These are phyloP conservation scores for Quercus glauca DNA, from an alignment of 306 rosid species.

Conservation along the genomic window DNA sequence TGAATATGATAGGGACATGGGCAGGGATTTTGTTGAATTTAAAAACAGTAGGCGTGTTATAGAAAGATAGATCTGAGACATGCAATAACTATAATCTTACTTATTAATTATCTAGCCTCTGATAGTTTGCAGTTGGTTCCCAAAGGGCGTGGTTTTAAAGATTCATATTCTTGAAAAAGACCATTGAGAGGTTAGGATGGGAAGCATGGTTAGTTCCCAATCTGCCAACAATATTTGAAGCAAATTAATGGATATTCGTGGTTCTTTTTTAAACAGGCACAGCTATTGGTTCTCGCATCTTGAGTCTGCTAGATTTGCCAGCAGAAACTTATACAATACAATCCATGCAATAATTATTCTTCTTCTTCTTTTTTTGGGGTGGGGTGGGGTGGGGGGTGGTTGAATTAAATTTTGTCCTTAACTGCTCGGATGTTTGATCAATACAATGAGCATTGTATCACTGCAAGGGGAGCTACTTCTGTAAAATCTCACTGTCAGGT, in stretches of 20 bases:
- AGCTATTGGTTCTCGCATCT: neutral
- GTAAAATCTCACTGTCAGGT: no score
- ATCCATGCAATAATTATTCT: neutral
- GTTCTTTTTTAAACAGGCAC: neutral
- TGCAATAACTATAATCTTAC: neutral
- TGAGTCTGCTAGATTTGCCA: no score
- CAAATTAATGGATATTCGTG: neutral
- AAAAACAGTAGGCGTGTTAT: constrained; percentile 77
- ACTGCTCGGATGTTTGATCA: neutral
- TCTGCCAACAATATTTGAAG: neutral
- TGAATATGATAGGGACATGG: constrained; percentile 35
- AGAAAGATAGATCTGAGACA: constrained; percentile 50
- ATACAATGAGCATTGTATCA: neutral
- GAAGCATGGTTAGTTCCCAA: neutral
- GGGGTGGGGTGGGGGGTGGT: neutral
- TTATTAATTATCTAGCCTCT: neutral
- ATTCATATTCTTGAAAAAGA: neutral
- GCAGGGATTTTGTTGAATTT: constrained; percentile 41
- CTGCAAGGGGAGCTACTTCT: neutral
- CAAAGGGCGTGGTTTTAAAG: neutral
- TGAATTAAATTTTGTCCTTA: neutral
- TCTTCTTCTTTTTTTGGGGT: neutral
- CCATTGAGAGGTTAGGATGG: neutral
- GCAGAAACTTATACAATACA: neutral
- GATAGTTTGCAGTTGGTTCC: constrained; percentile 4